Base-by-base conservation (phyloP, 129 eudicot genomes). In the Flaveria linearis region DNA sequence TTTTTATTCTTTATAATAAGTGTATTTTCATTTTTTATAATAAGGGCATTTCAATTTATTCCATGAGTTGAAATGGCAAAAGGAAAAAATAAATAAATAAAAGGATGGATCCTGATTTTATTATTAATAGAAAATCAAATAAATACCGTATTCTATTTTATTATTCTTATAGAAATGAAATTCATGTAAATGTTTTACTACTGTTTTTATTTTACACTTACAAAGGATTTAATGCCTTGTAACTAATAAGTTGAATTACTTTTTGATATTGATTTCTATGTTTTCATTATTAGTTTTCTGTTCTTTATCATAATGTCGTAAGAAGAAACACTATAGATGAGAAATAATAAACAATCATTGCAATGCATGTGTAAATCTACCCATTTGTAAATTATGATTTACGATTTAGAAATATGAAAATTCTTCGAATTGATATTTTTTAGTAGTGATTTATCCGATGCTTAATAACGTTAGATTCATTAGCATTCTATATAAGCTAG, bases 281-380 rank as follows among this genome's bases (percentile, higher is more conserved):
- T 52, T 73, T 25, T 46, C 60, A 62, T 75, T n/a, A 75, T 43
- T 17, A 45, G 41, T 30, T 75, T 26, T n/a, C 16, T 28, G 25
- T 50, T 75, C 50, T 46, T 14, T 33, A 52, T 53, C 79, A 46
- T 62, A 47, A 75, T 63, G 28, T 25, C 62, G 14, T 3, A 61
- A 26, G 52, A 63, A 36, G 10, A 57, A 78, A 58, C 18, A 33
- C 30, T 41, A 20, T 26, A 78, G 46, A 26, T 71, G 39, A 71
- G 18, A 46, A 62, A 43, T 62, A 43, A 62, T 62, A 75, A 75
- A 75, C 71, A 62, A 45, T 62, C 71, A 63, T 75, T 63, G 8
- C 17, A 47, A 63, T 75, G 39, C 79, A 75, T 75, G 63, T 74
- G 68, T 23, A 41, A 49, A 69, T 49, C 74, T 52, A 69, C 46